These are phyloP conservation scores for Geum urbanum DNA, from an alignment of 306 rosid species.

Conservation along the genomic window DNA sequence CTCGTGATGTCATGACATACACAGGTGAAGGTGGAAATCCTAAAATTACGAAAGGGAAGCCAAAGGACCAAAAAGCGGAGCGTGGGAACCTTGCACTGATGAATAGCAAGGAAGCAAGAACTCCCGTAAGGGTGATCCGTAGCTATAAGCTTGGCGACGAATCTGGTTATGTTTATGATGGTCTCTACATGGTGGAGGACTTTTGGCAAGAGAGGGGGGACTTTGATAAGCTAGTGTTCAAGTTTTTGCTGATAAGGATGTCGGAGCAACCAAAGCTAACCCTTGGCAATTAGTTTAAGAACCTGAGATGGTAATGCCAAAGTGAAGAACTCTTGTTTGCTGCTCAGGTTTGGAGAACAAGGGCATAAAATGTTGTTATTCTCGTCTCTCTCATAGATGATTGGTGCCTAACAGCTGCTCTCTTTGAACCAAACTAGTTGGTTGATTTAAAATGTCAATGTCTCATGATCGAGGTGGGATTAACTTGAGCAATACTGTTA, in stretches of 20 bases:
- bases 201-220: conserved; percentile 26
- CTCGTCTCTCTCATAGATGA: no score
- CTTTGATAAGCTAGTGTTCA: conserved; percentile 35
- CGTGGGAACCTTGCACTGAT: conserved; percentile 44
- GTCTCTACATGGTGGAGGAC: conserved; percentile 31
- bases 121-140: conserved; percentile 39
- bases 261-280: conserved; percentile 17
- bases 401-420: no score
- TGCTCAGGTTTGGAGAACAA: neutral
- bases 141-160: neutral
- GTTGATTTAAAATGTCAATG: no score
- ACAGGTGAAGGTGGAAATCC: conserved; percentile 47
- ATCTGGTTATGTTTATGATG: conserved; percentile 24
- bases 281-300: neutral
- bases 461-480: no score
- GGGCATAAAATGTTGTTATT: no score
- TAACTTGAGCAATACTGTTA: no score
- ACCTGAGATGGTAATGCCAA: neutral
- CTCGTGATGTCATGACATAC: conserved; percentile 24
- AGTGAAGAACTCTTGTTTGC: neutral
- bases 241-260: conserved; percentile 24
- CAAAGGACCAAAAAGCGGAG: conserved; percentile 31
- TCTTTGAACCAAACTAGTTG: no score
- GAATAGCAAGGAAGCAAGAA: conserved; percentile 30
- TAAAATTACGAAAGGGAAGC: neutral